Evolutionary conservation across 192 early-diverging fungal genomes (phyloP), one percentile per base, ranked within the genome.

Genomic region (Podila epicladia): DNA sequence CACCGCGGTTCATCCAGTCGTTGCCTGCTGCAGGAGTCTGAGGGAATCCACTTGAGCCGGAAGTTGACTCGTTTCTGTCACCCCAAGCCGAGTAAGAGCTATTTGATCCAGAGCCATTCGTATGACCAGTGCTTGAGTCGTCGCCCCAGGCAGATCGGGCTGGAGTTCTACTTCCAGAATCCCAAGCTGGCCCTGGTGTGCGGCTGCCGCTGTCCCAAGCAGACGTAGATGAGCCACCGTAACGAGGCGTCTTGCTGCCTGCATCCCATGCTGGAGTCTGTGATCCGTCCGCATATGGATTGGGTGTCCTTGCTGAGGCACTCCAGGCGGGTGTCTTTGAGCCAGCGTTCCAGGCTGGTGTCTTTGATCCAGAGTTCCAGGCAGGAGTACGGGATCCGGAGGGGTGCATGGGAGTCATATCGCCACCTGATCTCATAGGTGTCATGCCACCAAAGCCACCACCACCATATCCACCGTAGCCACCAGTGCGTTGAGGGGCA

Each of bases 301-400:
- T 89, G 20, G 91, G 91, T 13, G 91, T 92, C 33, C 84, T 64
- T 55, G 69, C 64, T 28, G 62, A 75, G 55, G 72, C 72, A 62
- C 67, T 78, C 67, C 74, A 83, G 3, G 74, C 66, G 22, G 91
- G 93, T 1, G 93, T 92, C 32, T 87, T 82, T 55, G 82, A 73
- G 45, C 88, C 87, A 50, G 76, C 75, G 60, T 85, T 85, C 88
- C 87, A 86, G 37, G 83, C 85, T 24, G 87, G 89, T 7, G 91
- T 89, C 41, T 82, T 82, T 28, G 85, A 79, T 58, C 90, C 92
- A 64, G 87, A 84, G 82, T 89, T 88, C 92, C 93, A 92, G 29
- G 89, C 88, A 37, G 91, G 92, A 37, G 92, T 92, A 55, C 84
- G 74, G n/a, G 83, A 76, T 65, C 87, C 88, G 49, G 75, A 71